Conservation (phyloP, 2,329 filamentous ascomycete genomes). For the Aureobasidium sp. region DNA sequence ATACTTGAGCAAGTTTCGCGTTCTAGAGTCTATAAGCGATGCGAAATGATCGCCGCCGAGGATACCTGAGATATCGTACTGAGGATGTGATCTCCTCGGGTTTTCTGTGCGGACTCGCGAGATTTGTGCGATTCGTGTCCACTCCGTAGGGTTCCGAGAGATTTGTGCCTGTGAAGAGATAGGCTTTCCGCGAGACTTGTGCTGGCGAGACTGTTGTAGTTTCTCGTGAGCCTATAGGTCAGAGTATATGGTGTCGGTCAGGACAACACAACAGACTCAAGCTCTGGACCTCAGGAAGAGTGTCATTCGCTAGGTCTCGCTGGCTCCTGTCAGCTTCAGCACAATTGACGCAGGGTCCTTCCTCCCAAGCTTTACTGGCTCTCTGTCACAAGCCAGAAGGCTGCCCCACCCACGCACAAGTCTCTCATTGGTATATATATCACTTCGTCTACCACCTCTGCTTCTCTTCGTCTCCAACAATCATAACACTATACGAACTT, state of each 20-base stretch:
- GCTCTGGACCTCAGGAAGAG: background rate
- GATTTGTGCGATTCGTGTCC: background rate
- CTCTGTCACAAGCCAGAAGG: background rate
- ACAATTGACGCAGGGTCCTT: slow-evolving; percentile 6
- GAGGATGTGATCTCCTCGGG: background rate
- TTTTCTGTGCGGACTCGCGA: background rate
- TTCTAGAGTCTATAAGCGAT: background rate
- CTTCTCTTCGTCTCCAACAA: background rate
- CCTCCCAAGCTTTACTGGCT: background rate
- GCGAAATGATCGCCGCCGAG: background rate
- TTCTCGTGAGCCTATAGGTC: background rate
- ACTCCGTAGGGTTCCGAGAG: background rate
- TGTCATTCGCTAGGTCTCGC: background rate
- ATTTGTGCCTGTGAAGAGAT: background rate
- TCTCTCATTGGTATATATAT: background rate
- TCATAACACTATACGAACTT: background rate
- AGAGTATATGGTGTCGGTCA: background rate
- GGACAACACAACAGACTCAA: background rate
- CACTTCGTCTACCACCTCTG: background rate
- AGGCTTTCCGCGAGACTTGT: background rate
- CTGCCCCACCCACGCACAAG: slow-evolving; percentile 1
- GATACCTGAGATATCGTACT: no score
- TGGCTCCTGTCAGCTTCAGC: background rate
- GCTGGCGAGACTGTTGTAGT: background rate
- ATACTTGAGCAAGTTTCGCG: background rate